Percentiles rank a stretch among this genome's conserved stretches.
These are phyloP conservation scores for Arabidopsis hybrid DNA, from an alignment of 441 rosid species.

Conservation along the genomic window DNA sequence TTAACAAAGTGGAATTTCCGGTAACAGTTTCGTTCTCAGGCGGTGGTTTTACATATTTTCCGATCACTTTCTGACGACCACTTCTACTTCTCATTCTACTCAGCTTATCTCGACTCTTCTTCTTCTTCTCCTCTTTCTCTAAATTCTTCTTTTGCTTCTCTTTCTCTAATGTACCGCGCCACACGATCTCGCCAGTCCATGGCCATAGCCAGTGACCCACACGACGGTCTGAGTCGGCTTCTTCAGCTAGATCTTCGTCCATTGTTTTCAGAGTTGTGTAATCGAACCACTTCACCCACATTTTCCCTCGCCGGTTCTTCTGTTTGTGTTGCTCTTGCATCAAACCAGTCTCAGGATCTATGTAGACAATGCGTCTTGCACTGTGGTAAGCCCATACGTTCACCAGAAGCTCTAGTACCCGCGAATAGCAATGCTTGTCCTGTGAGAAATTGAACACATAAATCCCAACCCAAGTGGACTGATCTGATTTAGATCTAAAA, in stretches of 20 bases:
- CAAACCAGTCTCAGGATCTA: constrained; percentile 72
- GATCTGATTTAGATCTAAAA: background rate
- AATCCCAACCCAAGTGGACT: constrained; percentile 6
- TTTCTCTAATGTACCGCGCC: constrained; percentile 82
- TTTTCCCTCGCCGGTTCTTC: constrained; percentile 64
- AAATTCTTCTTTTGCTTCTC: constrained; percentile 63
- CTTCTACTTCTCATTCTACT: constrained; percentile 66
- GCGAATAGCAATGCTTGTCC: constrained; percentile 93
- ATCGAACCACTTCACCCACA: constrained; percentile 97
- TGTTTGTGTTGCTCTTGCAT: constrained; percentile 86
- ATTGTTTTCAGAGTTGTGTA: constrained; percentile 76
- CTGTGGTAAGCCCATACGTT: constrained; percentile 99
- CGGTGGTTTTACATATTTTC: constrained; percentile 81
- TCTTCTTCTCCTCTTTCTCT: constrained; percentile 81
- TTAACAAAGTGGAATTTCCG: constrained; percentile 40
- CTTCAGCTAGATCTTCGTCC: constrained; percentile 95
- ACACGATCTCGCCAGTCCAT: constrained; percentile 82
- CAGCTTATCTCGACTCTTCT: constrained; percentile 69
- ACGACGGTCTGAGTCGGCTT: constrained; percentile 79
- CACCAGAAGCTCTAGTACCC: constrained; percentile 87
- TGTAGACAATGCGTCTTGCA: constrained; percentile 75
- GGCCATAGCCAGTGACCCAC: constrained; percentile 92
- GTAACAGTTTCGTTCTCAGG: constrained; percentile 52
- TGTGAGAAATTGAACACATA: constrained; percentile 41
- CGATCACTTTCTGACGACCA: constrained; percentile 68